Evolutionary conservation across 2,329 filamentous ascomycete genomes (phyloP).

Genomic region (Corinectria fuckeliana): DNA sequence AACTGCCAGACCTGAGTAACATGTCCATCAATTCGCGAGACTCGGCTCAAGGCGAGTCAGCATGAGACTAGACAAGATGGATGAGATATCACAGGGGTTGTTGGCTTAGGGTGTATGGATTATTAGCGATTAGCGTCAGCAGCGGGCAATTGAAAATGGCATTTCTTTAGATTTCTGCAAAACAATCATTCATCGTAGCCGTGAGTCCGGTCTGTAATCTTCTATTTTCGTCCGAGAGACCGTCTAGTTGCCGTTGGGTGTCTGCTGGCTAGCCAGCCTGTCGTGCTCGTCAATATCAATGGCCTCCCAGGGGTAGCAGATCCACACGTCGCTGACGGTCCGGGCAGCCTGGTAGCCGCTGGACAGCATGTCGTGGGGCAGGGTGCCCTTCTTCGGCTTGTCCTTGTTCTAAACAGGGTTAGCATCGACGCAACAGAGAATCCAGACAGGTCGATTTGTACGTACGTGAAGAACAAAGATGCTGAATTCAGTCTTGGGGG

Average conservation of each 20-base stretch:
- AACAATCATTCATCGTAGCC: slow-evolving; percentile 25
- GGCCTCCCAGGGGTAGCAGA: slow-evolving; percentile 99
- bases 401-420: slow-evolving; percentile 79
- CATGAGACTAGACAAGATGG: not conserved
- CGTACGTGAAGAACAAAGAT: slow-evolving; percentile 94
- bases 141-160: not conserved
- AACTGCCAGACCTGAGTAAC: not conserved
- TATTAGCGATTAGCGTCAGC: not conserved
- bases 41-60: not conserved
- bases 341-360: slow-evolving; percentile 83
- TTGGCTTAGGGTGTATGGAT: not conserved
- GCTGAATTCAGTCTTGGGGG: slow-evolving; percentile 80
- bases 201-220: slow-evolving; percentile 3
- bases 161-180: slow-evolving; percentile 8
- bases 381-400: slow-evolving; percentile 88
- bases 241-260: slow-evolving; percentile 32
- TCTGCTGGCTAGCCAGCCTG: slow-evolving; percentile 62
- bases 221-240: slow-evolving; percentile 26
- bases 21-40: not conserved
- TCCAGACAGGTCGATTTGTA: slow-evolving; percentile 28
- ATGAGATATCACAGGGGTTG: not conserved
- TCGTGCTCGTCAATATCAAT: slow-evolving; percentile 94
- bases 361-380: slow-evolving; percentile 80
- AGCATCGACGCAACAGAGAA: not conserved
- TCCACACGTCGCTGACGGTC: slow-evolving; percentile 95